Conservation (phyloP, 2,329 filamentous ascomycete genomes). For the Colletotrichum tanaceti region DNA sequence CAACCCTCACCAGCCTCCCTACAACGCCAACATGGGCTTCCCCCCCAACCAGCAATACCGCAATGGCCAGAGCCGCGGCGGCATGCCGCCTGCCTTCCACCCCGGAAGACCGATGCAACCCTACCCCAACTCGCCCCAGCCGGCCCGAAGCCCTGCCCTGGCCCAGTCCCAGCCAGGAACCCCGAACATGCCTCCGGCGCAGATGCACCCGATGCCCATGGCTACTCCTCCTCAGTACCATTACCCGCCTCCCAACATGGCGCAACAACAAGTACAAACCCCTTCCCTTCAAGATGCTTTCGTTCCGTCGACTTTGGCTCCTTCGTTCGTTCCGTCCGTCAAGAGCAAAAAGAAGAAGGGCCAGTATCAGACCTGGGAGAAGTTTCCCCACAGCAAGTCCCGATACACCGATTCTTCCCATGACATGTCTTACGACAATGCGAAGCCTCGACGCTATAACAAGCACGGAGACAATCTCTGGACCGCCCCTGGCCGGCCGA, state of each 20-base stretch:
- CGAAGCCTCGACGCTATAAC: constrained; percentile 56
- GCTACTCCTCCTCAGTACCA: constrained; percentile 72
- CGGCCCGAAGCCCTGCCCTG: constrained; percentile 73
- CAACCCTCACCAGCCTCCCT: constrained; percentile 58
- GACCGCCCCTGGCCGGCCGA: constrained; percentile 38
- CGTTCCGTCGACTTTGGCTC: constrained; percentile 27
- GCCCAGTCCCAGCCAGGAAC: constrained; percentile 74
- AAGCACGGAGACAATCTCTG: constrained; percentile 58
- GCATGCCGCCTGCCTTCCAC: constrained; percentile 61
- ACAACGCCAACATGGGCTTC: constrained; percentile 58
- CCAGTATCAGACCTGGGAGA: constrained; percentile 50
- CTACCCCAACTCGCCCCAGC: constrained; percentile 74
- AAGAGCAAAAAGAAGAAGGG: constrained; percentile 59
- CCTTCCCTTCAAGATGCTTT: constrained; percentile 52
- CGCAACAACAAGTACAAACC: constrained; percentile 69
- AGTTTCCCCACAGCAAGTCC: constrained; percentile 53
- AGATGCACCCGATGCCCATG: constrained; percentile 72
- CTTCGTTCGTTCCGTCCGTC: constrained; percentile 44
- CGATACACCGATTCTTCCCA: constrained; percentile 54
- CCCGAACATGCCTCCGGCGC: constrained; percentile 73
- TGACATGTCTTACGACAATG: constrained; percentile 47
- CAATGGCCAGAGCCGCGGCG: constrained; percentile 61
- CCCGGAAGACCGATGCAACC: constrained; percentile 52
- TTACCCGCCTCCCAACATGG: constrained; percentile 65
- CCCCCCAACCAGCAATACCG: constrained; percentile 55